Percentiles rank a stretch among this genome's conserved stretches.
Conservation (phyloP, 2,329 filamentous ascomycete genomes). For the Malbranchea cinnamomea region DNA sequence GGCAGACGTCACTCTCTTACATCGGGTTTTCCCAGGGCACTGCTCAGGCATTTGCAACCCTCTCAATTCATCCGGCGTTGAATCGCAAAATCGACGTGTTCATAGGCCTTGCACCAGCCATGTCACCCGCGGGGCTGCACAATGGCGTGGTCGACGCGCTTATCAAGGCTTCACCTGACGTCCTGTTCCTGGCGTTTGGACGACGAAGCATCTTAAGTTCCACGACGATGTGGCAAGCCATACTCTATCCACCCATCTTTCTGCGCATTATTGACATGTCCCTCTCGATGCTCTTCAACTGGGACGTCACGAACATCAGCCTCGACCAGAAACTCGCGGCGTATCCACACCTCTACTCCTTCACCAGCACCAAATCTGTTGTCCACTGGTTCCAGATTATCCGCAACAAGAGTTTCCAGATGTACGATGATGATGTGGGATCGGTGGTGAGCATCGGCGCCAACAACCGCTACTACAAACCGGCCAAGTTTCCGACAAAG, state of each 20-base stretch:
- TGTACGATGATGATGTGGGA: conserved; percentile 92
- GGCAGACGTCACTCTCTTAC: conserved; percentile 75
- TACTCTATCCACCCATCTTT: conserved; percentile 89
- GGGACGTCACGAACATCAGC: conserved; percentile 73
- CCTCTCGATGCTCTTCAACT: conserved; percentile 74
- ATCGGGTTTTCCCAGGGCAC: conserved; percentile 96
- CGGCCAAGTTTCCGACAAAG: conserved; percentile 86
- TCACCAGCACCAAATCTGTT: conserved; percentile 89
- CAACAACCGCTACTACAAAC: conserved; percentile 73
- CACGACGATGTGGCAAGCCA: conserved; percentile 92
- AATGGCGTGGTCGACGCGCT: conserved; percentile 86
- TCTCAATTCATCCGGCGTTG: conserved; percentile 81
- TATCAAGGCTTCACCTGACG: conserved; percentile 81
- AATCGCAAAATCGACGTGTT: conserved; percentile 94
- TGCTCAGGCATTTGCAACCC: conserved; percentile 84
- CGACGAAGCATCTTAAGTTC: conserved; percentile 81
- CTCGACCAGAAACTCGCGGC: conserved; percentile 82
- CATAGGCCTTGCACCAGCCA: conserved; percentile 86
- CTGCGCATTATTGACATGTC: conserved; percentile 72
- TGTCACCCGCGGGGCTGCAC: conserved; percentile 82
- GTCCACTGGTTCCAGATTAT: conserved; percentile 99
- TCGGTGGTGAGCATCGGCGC: conserved; percentile 55
- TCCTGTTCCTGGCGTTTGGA: conserved; percentile 86
- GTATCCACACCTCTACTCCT: conserved; percentile 92
- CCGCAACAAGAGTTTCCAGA: conserved; percentile 87